These are phyloP conservation scores for Trebouxia sp. DNA, from an alignment of 139 green algal species.

Conservation along the genomic window DNA sequence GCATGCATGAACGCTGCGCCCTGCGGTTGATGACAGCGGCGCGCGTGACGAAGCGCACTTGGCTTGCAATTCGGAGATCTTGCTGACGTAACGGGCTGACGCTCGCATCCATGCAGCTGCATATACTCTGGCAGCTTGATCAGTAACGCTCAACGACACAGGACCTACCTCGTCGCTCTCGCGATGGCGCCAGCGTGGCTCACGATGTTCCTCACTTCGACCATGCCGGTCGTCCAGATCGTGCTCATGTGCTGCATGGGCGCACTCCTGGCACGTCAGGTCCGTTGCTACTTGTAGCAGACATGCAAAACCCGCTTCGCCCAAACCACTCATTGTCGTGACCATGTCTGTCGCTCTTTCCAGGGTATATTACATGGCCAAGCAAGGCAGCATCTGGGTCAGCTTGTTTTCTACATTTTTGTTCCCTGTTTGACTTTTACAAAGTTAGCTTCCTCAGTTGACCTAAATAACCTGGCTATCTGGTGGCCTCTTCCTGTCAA, in stretches of 20 bases:
- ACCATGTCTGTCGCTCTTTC: background rate
- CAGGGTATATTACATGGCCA: conserved; percentile 38
- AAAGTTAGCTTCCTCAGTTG: conserved; percentile 38
- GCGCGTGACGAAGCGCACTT: too few relatives aligned
- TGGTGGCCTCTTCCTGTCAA: conserved; percentile 46
- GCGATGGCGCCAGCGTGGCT: background rate
- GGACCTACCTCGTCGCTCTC: too few relatives aligned
- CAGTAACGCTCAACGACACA: too few relatives aligned
- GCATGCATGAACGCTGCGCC: too few relatives aligned
- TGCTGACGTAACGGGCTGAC: too few relatives aligned
- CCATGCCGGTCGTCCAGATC: conserved; percentile 8
- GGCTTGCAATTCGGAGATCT: too few relatives aligned
- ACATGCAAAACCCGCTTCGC: too few relatives aligned
- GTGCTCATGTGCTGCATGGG: conserved; percentile 7
- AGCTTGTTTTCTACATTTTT: conserved; percentile 44
- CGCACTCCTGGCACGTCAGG: conserved; percentile 10
- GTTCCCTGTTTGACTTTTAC: conserved; percentile 43
- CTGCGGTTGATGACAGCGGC: too few relatives aligned
- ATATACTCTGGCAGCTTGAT: background rate
- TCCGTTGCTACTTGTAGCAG: too few relatives aligned
- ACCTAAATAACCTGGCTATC: conserved; percentile 16
- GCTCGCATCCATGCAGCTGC: too few relatives aligned
- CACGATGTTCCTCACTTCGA: conserved; percentile 4
- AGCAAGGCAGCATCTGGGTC: conserved; percentile 30
- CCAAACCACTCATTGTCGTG: too few relatives aligned